These are phyloP conservation scores for Aspergillus sp. DNA, from an alignment of 2,329 filamentous ascomycete genomes.

Conservation along the genomic window DNA sequence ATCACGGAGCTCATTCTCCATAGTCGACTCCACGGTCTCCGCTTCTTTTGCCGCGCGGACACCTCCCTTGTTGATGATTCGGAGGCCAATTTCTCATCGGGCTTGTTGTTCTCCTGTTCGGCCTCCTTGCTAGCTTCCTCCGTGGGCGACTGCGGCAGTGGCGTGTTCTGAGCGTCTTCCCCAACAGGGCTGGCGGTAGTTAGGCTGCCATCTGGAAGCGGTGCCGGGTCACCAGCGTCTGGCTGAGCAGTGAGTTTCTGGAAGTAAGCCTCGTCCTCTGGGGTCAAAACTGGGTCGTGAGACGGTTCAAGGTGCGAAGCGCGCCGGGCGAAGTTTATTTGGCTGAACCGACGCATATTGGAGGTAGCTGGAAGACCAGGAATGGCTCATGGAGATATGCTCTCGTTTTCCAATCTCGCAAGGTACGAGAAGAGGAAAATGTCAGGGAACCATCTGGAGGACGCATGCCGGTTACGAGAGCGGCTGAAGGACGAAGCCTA, in stretches of 20 bases:
- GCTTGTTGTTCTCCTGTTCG: background rate
- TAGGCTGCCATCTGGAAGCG: background rate
- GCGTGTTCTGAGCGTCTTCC: background rate
- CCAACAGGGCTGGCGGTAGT: background rate
- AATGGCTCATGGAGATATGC: background rate
- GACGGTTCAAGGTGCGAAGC: background rate
- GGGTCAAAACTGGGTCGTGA: conserved; percentile 1
- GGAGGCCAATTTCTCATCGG: background rate
- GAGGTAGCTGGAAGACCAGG: background rate
- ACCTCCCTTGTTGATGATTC: background rate
- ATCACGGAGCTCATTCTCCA: background rate
- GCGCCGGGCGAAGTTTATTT: background rate
- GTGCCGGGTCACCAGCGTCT: background rate
- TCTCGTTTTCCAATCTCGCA: too few species aligned
- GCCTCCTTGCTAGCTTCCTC: background rate
- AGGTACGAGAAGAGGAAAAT: too few species aligned
- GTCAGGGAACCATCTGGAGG: too few species aligned
- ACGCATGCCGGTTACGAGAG: too few species aligned
- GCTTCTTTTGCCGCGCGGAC: background rate
- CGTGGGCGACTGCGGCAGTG: background rate
- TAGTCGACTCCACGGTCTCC: background rate
- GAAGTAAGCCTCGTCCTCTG: conserved; percentile 1
- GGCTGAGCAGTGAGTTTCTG: background rate
- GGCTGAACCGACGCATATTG: background rate
- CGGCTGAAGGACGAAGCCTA: too few species aligned